These are phyloP conservation scores for Orbilia ellipsospora DNA, from an alignment of 2,329 filamentous ascomycete species.

Conservation along the genomic window DNA sequence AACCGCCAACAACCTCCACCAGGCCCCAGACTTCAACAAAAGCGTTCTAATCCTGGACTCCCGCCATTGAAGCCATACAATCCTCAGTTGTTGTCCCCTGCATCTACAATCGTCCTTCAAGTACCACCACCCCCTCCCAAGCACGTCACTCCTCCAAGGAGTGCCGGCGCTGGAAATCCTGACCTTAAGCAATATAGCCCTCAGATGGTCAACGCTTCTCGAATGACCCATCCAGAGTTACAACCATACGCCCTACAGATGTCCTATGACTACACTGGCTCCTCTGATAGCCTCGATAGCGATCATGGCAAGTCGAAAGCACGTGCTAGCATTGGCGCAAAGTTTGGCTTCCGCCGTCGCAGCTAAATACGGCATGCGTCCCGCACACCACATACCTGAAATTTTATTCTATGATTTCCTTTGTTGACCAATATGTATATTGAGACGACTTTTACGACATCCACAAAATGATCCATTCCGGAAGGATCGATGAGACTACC, in stretches of 20 bases:
- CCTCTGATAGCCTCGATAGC: slow-evolving; percentile 48
- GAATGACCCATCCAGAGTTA: background rate
- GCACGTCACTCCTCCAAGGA: slow-evolving; percentile 7
- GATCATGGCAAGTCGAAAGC: slow-evolving; percentile 37
- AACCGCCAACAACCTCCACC: background rate
- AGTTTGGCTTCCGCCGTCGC: slow-evolving; percentile 38
- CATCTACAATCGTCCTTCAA: slow-evolving; percentile 8
- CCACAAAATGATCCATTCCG: too few relatives aligned
- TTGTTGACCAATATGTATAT: too few relatives aligned
- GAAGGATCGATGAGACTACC: too few relatives aligned
- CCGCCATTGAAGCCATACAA: slow-evolving; percentile 40
- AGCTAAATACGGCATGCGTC: background rate
- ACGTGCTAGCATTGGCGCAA: slow-evolving; percentile 42
- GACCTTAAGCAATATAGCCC: background rate
- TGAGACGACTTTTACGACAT: too few relatives aligned
- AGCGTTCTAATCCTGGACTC: slow-evolving; percentile 24
- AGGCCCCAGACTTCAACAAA: slow-evolving; percentile 14
- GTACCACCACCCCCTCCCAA: slow-evolving; percentile 22
- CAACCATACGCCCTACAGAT: slow-evolving; percentile 10
- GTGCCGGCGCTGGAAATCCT: background rate
- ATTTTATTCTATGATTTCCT: too few relatives aligned
- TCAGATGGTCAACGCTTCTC: slow-evolving; percentile 5
- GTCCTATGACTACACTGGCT: slow-evolving; percentile 42
- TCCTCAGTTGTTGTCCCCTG: slow-evolving; percentile 29
- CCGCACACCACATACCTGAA: too few relatives aligned